A percentile compares a stretch with the other conserved stretches of the same genome.
Evolutionary conservation across 495 filamentous ascomycete species (phyloP).

Genomic region (Lasiosphaeria hispida): DNA sequence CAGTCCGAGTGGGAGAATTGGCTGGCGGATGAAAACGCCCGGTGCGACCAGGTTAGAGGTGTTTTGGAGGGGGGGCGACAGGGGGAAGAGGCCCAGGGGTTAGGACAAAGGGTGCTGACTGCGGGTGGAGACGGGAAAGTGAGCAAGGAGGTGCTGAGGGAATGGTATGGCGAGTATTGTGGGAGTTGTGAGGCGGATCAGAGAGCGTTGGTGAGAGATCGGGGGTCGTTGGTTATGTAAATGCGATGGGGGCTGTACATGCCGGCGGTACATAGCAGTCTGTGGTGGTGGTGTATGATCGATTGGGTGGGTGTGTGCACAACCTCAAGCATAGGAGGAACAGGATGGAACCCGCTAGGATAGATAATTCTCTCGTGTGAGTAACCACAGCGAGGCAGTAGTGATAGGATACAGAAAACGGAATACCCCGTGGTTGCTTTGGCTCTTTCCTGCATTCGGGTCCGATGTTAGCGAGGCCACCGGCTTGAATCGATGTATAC

Average conservation of each 20-base stretch:
- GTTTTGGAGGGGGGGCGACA: conserved; percentile 42
- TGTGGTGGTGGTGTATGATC: too few relatives aligned
- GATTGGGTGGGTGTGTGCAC: too few relatives aligned
- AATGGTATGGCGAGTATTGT: conserved; percentile 72
- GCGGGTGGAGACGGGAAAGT: conserved; percentile 16
- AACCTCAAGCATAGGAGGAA: too few relatives aligned
- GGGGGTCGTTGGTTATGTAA: conserved; percentile 11
- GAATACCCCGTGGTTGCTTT: too few relatives aligned
- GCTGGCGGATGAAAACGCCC: conserved; percentile 67
- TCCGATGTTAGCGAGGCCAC: too few relatives aligned
- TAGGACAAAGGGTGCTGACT: conserved; percentile 14
- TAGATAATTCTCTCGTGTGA: too few relatives aligned
- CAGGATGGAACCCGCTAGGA: too few relatives aligned
- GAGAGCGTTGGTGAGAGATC: conserved; percentile 28
- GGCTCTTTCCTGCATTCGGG: too few relatives aligned
- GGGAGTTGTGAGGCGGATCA: conserved; percentile 67
- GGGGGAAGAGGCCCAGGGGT: conserved; percentile 23
- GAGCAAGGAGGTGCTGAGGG: conserved; percentile 50
- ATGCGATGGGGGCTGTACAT: background rate
- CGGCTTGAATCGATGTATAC: too few relatives aligned
- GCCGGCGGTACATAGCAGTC: background rate
- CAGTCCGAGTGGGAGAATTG: conserved; percentile 88
- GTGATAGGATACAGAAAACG: too few relatives aligned
- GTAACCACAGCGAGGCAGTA: too few relatives aligned
- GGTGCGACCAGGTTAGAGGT: conserved; percentile 62